Conservation (phyloP, 2,329 filamentous ascomycete genomes). For the Fusarium metavorans region DNA sequence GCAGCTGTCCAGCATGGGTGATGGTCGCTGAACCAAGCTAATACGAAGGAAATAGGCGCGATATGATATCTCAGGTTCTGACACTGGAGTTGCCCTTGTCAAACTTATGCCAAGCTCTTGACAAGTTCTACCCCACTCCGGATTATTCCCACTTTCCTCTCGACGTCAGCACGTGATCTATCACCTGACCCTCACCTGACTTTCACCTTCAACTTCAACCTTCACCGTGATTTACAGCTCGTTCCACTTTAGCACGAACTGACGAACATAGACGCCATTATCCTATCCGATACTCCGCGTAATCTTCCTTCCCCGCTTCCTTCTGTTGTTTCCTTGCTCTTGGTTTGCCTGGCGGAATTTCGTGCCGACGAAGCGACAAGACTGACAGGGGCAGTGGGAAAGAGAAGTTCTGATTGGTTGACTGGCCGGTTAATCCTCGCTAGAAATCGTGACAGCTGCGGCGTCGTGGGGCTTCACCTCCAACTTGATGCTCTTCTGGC, state of each 20-base stretch:
- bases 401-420: slow-evolving; percentile 13
- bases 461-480: slow-evolving; percentile 39
- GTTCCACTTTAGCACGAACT: not conserved
- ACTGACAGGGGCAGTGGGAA: not conserved
- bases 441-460: slow-evolving; percentile 9
- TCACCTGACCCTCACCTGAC: not conserved
- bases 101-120: not conserved
- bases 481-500: slow-evolving; percentile 25
- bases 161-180: not conserved
- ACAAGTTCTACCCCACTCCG: not conserved
- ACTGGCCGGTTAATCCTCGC: slow-evolving; percentile 14
- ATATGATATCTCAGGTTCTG: not conserved
- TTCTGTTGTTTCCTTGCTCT: not conserved
- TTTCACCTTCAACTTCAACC: not conserved
- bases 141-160: not conserved
- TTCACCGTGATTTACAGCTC: not conserved
- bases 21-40: not conserved
- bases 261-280: not conserved
- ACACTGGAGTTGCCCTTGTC: slow-evolving; percentile 5
- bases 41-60: not conserved
- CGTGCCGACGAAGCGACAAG: slow-evolving; percentile 37
- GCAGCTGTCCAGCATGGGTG: not conserved
- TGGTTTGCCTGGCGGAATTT: slow-evolving; percentile 25
- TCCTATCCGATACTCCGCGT: not conserved
- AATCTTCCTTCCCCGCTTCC: slow-evolving; percentile 7